Base-by-base conservation (phyloP, 129 eudicot species). In the Lactuca sativa region DNA sequence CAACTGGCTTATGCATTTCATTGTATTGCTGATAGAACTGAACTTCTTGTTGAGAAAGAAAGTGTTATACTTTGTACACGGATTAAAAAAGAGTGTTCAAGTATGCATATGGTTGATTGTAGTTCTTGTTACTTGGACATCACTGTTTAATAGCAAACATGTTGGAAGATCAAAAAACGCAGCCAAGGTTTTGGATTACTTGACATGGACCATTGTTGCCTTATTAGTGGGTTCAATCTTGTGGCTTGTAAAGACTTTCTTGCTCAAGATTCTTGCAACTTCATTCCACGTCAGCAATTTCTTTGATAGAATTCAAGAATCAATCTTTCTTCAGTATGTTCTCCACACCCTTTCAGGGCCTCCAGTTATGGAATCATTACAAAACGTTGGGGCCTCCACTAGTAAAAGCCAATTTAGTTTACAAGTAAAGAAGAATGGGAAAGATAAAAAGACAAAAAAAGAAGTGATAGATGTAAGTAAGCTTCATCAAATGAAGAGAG, bases 291-390 rank as follows among this genome's bases (percentile, higher is more conserved):
- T 93, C 43, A 89, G 83, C 65, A 87, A 92, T 21, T 93, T 89
- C 81, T 93, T 93, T 58, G 98, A 93, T 74, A 77, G 98, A 73
- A 85, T 89, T 72, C 98, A 93, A 66, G 98, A 93, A 76, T 83
- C 98, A 3, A 66, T 87, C 53, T 93, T 93, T 53, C 92, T 85
- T 64, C 98, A 93, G 67, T 93, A 89, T 67, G 78, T 83, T 63
- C 83, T 93, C 6, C 68, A 77, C 53, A 85, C 88, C 14, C 77
- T 93, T 9, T 93, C 98, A 0, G 97, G 97, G 13, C 91, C 88
- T 32, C 90, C 97, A 10, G 63, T 89, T 43, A 60, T 89, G 88
- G 95, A 78, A 58, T 69, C 81, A 0, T 62, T 81, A 7, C 62
- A 77, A 7, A 77, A 76, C 78, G 55, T 83, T 59, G 78, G 79